Evolutionary conservation across 352 stramenopile genomes (phyloP).

Genomic region (Discostella stelligera): DNA sequence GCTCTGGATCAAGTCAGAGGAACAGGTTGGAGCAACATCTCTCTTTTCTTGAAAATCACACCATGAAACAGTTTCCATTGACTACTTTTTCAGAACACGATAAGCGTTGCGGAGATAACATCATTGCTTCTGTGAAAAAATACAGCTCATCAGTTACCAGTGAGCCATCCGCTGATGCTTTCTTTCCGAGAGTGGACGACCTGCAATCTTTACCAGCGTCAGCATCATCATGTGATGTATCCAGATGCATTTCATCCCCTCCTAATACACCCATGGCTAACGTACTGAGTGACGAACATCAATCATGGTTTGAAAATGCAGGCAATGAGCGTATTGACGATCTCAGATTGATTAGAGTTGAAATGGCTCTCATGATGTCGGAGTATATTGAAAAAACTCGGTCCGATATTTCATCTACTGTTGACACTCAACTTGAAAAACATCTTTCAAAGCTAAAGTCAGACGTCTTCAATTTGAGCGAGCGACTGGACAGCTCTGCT

Average conservation of each 20-base stretch:
- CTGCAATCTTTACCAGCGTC: slow-evolving; percentile 24
- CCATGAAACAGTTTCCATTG: slow-evolving; percentile 8
- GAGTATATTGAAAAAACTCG: slow-evolving; percentile 21
- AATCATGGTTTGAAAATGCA: slow-evolving; percentile 11
- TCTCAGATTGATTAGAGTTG: slow-evolving; percentile 31
- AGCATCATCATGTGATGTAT: slow-evolving; percentile 1
- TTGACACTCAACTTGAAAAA: slow-evolving; percentile 22
- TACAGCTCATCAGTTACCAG: not conserved
- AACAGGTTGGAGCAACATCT: slow-evolving; percentile 30
- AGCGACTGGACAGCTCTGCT: slow-evolving; percentile 15
- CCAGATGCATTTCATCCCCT: slow-evolving; percentile 15
- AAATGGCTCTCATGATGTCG: slow-evolving; percentile 29
- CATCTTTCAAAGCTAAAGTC: slow-evolving; percentile 21
- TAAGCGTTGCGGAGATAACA: not conserved
- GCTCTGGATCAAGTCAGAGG: slow-evolving; percentile 7
- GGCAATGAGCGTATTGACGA: slow-evolving; percentile 10
- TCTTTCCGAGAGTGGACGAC: slow-evolving; percentile 35
- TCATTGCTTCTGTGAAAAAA: not conserved
- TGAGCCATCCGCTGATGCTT: not conserved
- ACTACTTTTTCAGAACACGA: not conserved
- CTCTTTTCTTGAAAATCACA: slow-evolving; percentile 31
- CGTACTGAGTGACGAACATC: not conserved
- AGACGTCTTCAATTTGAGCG: slow-evolving; percentile 15
- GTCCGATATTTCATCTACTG: slow-evolving; percentile 12
- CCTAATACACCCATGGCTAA: slow-evolving; percentile 9